Conservation (phyloP, 345 rosid species). For the Iberis pinnata region DNA sequence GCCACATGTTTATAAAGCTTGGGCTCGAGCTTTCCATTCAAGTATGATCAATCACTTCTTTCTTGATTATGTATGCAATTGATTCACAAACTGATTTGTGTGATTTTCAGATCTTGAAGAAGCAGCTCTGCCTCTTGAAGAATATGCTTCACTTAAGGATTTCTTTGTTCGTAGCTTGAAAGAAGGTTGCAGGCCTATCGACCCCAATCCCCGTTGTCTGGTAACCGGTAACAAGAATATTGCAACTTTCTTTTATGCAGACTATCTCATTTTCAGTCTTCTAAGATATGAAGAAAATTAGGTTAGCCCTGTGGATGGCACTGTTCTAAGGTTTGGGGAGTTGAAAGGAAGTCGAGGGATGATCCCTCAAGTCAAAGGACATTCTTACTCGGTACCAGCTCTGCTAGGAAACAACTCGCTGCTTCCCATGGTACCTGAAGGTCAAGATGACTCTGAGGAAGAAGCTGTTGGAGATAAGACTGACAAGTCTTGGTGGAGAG, state of each 20-base stretch:
- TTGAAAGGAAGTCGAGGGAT: slow-evolving; percentile 66
- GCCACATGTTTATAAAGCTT: slow-evolving; percentile 69
- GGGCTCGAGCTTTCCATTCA: slow-evolving; percentile 95
- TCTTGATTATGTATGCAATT: not conserved
- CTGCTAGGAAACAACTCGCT: slow-evolving; percentile 77
- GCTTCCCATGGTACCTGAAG: slow-evolving; percentile 54
- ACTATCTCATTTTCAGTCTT: slow-evolving; percentile 10
- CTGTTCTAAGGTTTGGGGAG: slow-evolving; percentile 74
- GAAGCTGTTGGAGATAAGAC: slow-evolving; percentile 35
- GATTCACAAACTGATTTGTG: slow-evolving; percentile 14
- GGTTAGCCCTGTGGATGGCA: slow-evolving; percentile 97
- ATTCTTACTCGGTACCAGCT: slow-evolving; percentile 71
- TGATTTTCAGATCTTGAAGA: slow-evolving; percentile 69
- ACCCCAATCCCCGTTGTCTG: slow-evolving; percentile 79
- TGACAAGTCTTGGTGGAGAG: slow-evolving; percentile 69
- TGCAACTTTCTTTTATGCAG: slow-evolving; percentile 25
- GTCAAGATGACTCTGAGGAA: slow-evolving; percentile 34
- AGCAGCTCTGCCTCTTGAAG: slow-evolving; percentile 76
- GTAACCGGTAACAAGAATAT: slow-evolving; percentile 75
- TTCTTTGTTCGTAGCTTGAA: slow-evolving; percentile 81
- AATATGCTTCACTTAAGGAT: slow-evolving; percentile 68
- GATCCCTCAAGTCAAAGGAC: slow-evolving; percentile 97
- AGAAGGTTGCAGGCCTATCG: slow-evolving; percentile 87
- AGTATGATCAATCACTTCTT: slow-evolving; percentile 40
- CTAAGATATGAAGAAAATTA: slow-evolving; percentile 26